Evolutionary conservation across 2,329 filamentous ascomycete species (phyloP).

Genomic region (Botrytis fabae): DNA sequence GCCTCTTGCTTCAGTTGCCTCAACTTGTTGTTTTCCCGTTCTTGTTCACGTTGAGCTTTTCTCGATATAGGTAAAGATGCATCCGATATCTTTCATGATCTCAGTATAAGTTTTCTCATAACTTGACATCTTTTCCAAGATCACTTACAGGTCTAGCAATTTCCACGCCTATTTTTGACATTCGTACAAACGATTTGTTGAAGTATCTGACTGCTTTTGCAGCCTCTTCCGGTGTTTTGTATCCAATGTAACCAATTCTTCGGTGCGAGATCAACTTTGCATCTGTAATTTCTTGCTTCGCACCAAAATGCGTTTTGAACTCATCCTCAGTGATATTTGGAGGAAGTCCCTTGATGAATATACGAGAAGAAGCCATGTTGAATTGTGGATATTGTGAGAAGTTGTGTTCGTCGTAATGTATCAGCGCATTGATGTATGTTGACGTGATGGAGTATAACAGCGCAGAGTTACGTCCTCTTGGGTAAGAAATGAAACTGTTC

Average conservation of each 20-base stretch:
- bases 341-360: constrained; percentile 81
- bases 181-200: constrained; percentile 90
- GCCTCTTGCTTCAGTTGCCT: constrained; percentile 29
- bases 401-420: background rate
- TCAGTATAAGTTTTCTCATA: background rate
- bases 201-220: constrained; percentile 87
- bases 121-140: background rate
- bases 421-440: background rate
- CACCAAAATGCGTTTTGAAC: constrained; percentile 85
- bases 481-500: background rate
- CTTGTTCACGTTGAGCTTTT: constrained; percentile 43
- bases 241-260: constrained; percentile 94
- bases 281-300: constrained; percentile 77
- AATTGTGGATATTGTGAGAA: background rate
- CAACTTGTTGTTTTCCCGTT: constrained; percentile 34
- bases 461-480: background rate
- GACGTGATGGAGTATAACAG: background rate
- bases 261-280: constrained; percentile 86
- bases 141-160: constrained; percentile 73
- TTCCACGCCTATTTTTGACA: constrained; percentile 92
- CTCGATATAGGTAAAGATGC: constrained; percentile 42
- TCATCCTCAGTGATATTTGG: constrained; percentile 82
- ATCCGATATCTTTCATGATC: constrained; percentile 41
- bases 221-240: constrained; percentile 79
- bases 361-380: constrained; percentile 55